Evolutionary conservation across 1,284 basidiomycete species (phyloP).

Genomic region (Fomes fomentarius): DNA sequence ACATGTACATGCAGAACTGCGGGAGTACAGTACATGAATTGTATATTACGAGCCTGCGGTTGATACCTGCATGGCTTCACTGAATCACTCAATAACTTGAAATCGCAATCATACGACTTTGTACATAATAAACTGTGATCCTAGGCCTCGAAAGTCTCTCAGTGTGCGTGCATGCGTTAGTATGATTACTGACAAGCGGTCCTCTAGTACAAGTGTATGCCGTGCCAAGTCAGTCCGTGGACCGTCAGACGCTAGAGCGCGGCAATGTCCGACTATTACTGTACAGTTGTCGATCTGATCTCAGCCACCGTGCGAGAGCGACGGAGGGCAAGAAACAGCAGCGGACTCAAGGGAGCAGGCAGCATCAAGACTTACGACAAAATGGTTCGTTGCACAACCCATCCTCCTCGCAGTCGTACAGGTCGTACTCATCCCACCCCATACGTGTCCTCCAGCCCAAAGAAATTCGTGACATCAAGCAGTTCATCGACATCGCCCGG

Average conservation of each 20-base stretch:
- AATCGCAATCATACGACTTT: no score
- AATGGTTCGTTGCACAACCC: constrained; percentile 34
- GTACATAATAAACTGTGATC: no score
- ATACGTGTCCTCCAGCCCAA: constrained; percentile 72
- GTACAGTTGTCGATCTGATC: constrained; percentile 24
- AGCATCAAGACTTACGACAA: constrained; percentile 25
- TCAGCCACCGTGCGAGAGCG: constrained; percentile 16
- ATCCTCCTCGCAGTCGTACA: not conserved
- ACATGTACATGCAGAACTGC: not conserved
- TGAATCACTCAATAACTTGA: no score
- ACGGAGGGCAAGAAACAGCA: not conserved
- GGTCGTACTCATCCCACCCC: not conserved
- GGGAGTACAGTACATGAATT: no score
- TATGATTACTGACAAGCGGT: no score
- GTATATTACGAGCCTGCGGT: no score
- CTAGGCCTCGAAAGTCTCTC: no score
- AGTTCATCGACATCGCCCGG: constrained; percentile 96
- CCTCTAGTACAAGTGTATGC: no score
- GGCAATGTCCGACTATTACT: constrained; percentile 14
- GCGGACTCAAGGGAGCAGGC: constrained; percentile 11
- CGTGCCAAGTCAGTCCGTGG: no score
- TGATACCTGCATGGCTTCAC: no score
- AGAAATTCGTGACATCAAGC: constrained; percentile 98
- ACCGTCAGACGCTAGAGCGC: no score
- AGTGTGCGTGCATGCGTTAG: no score